Evolutionary conservation across 2,329 filamentous ascomycete species (phyloP).

Genomic region (Thielaviopsis euricoi): DNA sequence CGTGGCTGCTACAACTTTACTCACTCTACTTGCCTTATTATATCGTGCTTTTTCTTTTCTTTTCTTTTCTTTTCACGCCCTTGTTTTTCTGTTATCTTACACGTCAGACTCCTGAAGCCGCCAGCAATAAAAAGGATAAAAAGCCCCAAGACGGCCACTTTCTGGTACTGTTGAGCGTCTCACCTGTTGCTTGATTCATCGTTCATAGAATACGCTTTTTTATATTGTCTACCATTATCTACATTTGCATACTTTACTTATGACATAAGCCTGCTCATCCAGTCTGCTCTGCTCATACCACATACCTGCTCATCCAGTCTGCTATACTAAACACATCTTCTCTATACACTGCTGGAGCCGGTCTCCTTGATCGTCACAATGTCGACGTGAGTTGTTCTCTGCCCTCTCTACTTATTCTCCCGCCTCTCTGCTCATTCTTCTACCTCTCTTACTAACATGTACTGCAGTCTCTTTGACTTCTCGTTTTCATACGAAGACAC

Average conservation of each 20-base stretch:
- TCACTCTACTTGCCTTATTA: neutral
- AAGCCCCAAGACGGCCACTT: neutral
- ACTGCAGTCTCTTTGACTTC: slow-evolving; percentile 30
- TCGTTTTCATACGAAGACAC: neutral
- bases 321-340: no score
- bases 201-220: neutral
- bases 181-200: neutral
- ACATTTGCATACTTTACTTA: no score
- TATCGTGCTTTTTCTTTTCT: neutral
- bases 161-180: neutral
- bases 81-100: neutral
- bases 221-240: no score
- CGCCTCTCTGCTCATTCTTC: neutral
- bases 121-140: neutral
- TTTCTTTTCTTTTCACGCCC: neutral
- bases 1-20: neutral
- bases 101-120: neutral
- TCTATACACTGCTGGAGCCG: neutral
- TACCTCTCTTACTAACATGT: slow-evolving; percentile 6
- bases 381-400: slow-evolving; percentile 20
- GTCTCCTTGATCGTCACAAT: slow-evolving; percentile 14
- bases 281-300: neutral
- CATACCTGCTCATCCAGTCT: neutral
- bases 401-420: neutral
- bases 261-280: no score